Conservation (phyloP, 306 rosid species). For the Ormosia emarginata region DNA sequence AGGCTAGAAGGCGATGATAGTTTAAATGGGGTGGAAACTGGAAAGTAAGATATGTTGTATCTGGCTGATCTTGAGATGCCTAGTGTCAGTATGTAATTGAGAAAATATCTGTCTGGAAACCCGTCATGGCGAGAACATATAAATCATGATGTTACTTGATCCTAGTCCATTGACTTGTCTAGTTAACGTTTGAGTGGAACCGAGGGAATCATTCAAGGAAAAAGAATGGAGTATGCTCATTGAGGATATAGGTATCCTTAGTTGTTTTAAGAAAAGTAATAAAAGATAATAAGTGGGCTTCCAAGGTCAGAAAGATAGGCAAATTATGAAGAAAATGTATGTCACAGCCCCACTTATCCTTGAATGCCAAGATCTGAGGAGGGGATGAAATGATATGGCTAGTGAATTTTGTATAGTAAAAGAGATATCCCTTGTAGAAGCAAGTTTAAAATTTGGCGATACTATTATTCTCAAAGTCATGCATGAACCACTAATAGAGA, state of each 20-base stretch:
- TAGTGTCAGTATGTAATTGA: slow-evolving; percentile 11
- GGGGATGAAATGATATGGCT: background rate
- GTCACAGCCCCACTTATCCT: background rate
- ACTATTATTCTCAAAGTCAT: background rate
- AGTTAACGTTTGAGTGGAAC: background rate
- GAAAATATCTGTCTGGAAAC: background rate
- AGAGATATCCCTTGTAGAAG: background rate
- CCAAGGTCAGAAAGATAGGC: background rate
- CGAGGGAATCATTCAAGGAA: background rate
- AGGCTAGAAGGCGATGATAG: slow-evolving; percentile 25
- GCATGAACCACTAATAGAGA: background rate
- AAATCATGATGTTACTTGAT: slow-evolving; percentile 2
- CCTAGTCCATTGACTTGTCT: background rate
- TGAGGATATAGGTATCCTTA: background rate
- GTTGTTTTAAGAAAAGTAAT: background rate
- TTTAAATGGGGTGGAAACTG: background rate
- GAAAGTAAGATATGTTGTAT: background rate
- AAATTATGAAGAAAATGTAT: background rate
- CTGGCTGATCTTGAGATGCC: slow-evolving; percentile 18
- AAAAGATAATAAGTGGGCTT: background rate
- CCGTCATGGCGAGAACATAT: background rate
- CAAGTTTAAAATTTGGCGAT: background rate
- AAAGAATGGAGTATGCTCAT: background rate
- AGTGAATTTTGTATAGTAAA: background rate
- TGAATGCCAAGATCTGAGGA: background rate